A percentile compares a stretch with the other conserved stretches of the same genome.
Evolutionary conservation across 2,329 filamentous ascomycete species (phyloP).

Genomic region (Phyllosticta citriasiana): DNA sequence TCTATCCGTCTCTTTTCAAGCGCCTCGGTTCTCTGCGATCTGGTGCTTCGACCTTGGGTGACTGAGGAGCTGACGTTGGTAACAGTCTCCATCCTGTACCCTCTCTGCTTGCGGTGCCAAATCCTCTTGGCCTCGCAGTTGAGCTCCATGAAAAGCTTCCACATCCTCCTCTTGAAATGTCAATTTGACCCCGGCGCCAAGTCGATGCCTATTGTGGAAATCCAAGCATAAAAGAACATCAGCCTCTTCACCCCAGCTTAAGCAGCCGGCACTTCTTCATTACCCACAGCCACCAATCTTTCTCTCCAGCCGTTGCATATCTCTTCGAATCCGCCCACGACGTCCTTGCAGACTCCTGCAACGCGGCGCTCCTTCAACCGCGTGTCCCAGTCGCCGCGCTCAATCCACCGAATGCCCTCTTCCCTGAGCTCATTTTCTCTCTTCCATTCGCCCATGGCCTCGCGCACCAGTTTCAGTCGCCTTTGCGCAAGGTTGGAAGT

Average conservation of each 20-base stretch:
- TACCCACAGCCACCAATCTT: constrained; percentile 45
- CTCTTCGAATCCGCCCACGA: constrained; percentile 86
- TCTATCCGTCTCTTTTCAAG: too few relatives aligned
- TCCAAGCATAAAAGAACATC: neutral
- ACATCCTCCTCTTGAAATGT: neutral
- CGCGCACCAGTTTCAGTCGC: constrained; percentile 69
- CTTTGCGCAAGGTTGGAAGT: constrained; percentile 73
- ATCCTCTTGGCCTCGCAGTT: too few relatives aligned
- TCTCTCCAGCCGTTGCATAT: constrained; percentile 78
- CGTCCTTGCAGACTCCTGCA: constrained; percentile 72
- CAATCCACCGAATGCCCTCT: constrained; percentile 73
- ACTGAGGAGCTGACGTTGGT: too few relatives aligned
- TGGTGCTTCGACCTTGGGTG: too few relatives aligned
- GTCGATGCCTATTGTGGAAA: neutral
- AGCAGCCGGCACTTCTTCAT: constrained; percentile 2
- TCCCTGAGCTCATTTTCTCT: constrained; percentile 74
- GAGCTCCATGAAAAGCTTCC: neutral
- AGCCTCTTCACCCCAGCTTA: neutral
- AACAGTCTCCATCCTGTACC: too few relatives aligned
- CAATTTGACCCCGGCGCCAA: neutral
- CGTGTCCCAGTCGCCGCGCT: constrained; percentile 72
- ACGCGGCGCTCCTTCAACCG: constrained; percentile 69
- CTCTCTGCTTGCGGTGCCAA: too few relatives aligned
- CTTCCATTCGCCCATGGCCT: constrained; percentile 76
- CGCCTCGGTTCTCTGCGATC: too few relatives aligned